phyloP scores from a whole-genome alignment of 768 basidiomycete species.

The Russula vinacea region DNA sequence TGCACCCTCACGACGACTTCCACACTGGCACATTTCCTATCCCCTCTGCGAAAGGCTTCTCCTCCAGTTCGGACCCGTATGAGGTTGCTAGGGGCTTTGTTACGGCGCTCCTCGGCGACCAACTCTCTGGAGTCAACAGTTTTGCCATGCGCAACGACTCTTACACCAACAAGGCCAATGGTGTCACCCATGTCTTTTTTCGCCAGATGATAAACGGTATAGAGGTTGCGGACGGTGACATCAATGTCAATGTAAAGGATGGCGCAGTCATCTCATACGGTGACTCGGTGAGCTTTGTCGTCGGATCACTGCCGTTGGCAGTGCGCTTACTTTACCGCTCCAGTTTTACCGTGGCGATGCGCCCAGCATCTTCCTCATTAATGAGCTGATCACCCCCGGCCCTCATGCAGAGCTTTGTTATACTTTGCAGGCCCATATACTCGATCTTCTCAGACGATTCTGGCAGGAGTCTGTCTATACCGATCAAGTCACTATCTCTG shows the following conservation, averaged over 20 bases:
- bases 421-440: slow-evolving; percentile 41
- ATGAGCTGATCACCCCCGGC: slow-evolving; percentile 32
- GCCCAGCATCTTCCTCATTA: slow-evolving; percentile 39
- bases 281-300: slow-evolving; percentile 19
- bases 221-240: slow-evolving; percentile 85
- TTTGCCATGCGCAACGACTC: slow-evolving; percentile 75
- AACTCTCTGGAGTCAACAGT: slow-evolving; percentile 39
- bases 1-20: slow-evolving; percentile 70
- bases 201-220: slow-evolving; percentile 81
- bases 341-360: slow-evolving; percentile 74
- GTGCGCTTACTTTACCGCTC: slow-evolving; percentile 8
- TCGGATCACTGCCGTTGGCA: not conserved
- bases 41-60: slow-evolving; percentile 29
- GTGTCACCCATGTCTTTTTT: slow-evolving; percentile 87
- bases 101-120: slow-evolving; percentile 44
- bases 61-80: slow-evolving; percentile 44
- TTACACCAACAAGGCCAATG: slow-evolving; percentile 81
- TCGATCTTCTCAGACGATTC: slow-evolving; percentile 33
- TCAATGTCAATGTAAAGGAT: slow-evolving; percentile 81
- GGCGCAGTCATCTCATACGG: slow-evolving; percentile 20
- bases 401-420: slow-evolving; percentile 56
- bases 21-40: slow-evolving; percentile 50
- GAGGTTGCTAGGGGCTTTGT: slow-evolving; percentile 65
- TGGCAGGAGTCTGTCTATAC: slow-evolving; percentile 31
- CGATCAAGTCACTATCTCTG: slow-evolving; percentile 39